Evolutionary conservation across 768 basidiomycete species (phyloP).

Genomic region (Xanthoconium purpureum): DNA sequence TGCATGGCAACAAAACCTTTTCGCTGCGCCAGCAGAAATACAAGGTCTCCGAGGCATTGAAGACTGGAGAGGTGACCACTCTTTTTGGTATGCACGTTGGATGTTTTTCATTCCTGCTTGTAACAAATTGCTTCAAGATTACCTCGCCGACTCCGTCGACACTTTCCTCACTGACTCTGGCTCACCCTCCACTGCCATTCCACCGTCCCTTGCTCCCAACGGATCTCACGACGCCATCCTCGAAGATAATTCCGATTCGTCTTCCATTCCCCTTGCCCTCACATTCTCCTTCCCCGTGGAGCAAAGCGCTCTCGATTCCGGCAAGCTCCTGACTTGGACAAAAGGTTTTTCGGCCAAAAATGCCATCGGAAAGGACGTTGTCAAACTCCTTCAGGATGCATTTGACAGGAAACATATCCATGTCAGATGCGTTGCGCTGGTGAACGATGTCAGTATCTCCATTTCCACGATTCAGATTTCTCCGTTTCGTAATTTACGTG

Average conservation of each 20-base stretch:
- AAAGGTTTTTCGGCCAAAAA: slow-evolving; percentile 94
- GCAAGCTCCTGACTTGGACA: slow-evolving; percentile 91
- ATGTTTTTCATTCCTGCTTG: neutral
- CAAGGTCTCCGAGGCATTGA: slow-evolving; percentile 89
- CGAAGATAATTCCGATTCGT: slow-evolving; percentile 30
- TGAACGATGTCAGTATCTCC: slow-evolving; percentile 83
- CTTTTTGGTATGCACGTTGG: slow-evolving; percentile 67
- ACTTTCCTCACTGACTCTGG: slow-evolving; percentile 73
- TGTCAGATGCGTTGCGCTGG: slow-evolving; percentile 86
- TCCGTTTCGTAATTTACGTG: neutral
- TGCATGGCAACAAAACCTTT: slow-evolving; percentile 90
- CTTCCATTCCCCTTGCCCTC: slow-evolving; percentile 72
- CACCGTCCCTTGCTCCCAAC: slow-evolving; percentile 24
- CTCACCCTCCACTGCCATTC: slow-evolving; percentile 24
- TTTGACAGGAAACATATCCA: slow-evolving; percentile 90
- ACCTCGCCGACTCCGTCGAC: slow-evolving; percentile 95
- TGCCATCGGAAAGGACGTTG: slow-evolving; percentile 85
- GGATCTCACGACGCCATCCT: slow-evolving; percentile 14
- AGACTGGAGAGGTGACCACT: slow-evolving; percentile 83
- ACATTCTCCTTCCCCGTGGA: slow-evolving; percentile 99
- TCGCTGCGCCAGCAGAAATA: slow-evolving; percentile 93
- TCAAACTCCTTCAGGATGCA: slow-evolving; percentile 85
- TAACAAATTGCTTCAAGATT: slow-evolving; percentile 55
- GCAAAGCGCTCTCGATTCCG: slow-evolving; percentile 88
- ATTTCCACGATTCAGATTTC: neutral